These are phyloP conservation scores for Penicillium robsamsonii DNA, from an alignment of 495 filamentous ascomycete species.

Conservation along the genomic window DNA sequence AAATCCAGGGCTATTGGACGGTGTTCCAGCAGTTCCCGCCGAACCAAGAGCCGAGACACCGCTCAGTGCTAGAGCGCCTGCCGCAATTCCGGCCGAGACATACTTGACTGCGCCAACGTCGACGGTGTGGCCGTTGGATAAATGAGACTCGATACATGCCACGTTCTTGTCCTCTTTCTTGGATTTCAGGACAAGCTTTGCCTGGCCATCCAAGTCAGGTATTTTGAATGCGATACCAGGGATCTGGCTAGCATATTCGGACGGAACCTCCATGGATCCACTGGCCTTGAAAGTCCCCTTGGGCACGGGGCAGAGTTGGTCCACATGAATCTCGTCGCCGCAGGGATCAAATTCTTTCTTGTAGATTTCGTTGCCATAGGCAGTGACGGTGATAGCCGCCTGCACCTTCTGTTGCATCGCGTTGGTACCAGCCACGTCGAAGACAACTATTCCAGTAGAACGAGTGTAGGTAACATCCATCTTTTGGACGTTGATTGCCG, in stretches of 20 bases:
- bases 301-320: conserved; percentile 82
- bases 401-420: conserved; percentile 73
- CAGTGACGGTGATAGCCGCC: conserved; percentile 72
- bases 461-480: conserved; percentile 79
- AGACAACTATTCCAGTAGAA: conserved; percentile 65
- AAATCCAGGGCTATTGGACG: conserved; percentile 78
- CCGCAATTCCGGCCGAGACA: conserved; percentile 83
- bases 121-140: conserved; percentile 84
- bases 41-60: conserved; percentile 69
- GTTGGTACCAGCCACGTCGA: conserved; percentile 82
- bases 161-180: conserved; percentile 58
- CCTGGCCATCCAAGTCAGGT: conserved; percentile 86
- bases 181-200: conserved; percentile 70
- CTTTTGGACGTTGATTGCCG: conserved; percentile 67
- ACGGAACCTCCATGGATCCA: conserved; percentile 67
- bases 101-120: conserved; percentile 75
- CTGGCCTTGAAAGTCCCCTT: conserved; percentile 67
- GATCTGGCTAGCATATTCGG: conserved; percentile 67
- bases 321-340: conserved; percentile 58
- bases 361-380: conserved; percentile 85
- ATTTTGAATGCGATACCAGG: conserved; percentile 88
- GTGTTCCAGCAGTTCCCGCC: conserved; percentile 60
- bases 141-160: conserved; percentile 78
- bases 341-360: conserved; percentile 82
- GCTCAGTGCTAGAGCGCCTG: conserved; percentile 72